Conservation (phyloP, 2,329 filamentous ascomycete species). For the Colletotrichum ledebouriae region DNA sequence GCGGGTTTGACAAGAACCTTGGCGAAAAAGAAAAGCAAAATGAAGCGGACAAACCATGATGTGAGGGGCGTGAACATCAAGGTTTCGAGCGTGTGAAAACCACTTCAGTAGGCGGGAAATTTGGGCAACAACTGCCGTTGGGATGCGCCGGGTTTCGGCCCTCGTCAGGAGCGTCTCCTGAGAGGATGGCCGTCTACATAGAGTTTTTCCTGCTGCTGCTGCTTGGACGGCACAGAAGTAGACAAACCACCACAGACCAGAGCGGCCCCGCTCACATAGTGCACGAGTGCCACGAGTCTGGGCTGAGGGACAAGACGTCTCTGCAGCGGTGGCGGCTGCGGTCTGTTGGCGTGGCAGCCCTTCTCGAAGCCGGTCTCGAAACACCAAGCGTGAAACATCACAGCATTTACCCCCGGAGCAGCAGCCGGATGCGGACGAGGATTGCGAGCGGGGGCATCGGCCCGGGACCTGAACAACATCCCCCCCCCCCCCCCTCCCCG, state of each 20-base stretch:
- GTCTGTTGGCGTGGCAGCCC: constrained; percentile 4
- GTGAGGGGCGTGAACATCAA: not conserved
- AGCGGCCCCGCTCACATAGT: not conserved
- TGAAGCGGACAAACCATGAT: too few relatives aligned
- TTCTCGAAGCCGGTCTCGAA: constrained; percentile 39
- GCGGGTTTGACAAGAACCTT: too few relatives aligned
- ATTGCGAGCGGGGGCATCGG: constrained; percentile 28
- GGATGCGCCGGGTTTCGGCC: constrained; percentile 13
- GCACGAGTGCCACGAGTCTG: not conserved
- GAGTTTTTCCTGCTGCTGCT: not conserved
- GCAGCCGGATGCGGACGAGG: constrained; percentile 24
- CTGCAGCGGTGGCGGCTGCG: too few relatives aligned
- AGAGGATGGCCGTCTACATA: constrained; percentile 32
- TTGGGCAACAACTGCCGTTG: constrained; percentile 5
- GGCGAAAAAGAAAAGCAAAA: not conserved
- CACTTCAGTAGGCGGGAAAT: not conserved
- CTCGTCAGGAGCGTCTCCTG: constrained; percentile 4
- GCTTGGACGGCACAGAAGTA: too few relatives aligned
- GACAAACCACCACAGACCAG: not conserved
- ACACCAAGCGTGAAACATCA: constrained; percentile 38
- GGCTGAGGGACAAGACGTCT: too few relatives aligned
- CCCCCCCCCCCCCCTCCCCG: too few relatives aligned
- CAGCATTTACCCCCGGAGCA: constrained; percentile 33
- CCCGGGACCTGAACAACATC: not conserved
- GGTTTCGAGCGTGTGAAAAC: constrained; percentile 1